Evolutionary conservation across 176 grass and related monocot species (phyloP).

Genomic region (Carex parvula): DNA sequence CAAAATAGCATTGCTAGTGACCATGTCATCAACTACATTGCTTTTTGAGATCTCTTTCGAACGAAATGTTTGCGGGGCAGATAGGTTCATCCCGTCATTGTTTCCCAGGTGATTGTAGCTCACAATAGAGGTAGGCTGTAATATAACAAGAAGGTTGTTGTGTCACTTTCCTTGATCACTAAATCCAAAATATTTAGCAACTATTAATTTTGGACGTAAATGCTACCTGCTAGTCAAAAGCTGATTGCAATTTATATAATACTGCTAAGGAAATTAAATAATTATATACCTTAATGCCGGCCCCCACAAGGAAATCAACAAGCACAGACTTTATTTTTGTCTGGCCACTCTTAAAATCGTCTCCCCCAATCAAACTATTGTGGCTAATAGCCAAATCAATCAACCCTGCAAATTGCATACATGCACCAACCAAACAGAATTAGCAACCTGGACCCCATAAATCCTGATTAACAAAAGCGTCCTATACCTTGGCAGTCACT

Average conservation of each 20-base stretch:
- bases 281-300: slow-evolving; percentile 80
- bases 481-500: too few species aligned
- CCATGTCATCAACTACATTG: slow-evolving; percentile 98
- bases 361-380: slow-evolving; percentile 84
- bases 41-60: slow-evolving; percentile 99
- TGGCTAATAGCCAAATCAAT: slow-evolving; percentile 92
- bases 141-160: neutral
- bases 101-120: slow-evolving; percentile 98
- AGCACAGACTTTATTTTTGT: slow-evolving; percentile 99
- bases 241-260: neutral
- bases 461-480: neutral
- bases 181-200: neutral
- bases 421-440: slow-evolving; percentile 4
- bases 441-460: neutral
- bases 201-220: neutral
- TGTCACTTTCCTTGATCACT: too few species aligned
- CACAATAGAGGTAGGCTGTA: slow-evolving; percentile 90
- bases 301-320: slow-evolving; percentile 95
- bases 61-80: slow-evolving; percentile 88
- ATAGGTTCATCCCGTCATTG: slow-evolving; percentile 95
- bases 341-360: slow-evolving; percentile 99
- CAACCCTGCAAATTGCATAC: slow-evolving; percentile 53
- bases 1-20: slow-evolving; percentile 88
- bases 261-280: neutral
- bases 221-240: neutral